These are phyloP conservation scores for Russula vinacea DNA, from an alignment of 768 basidiomycete genomes.

Conservation along the genomic window DNA sequence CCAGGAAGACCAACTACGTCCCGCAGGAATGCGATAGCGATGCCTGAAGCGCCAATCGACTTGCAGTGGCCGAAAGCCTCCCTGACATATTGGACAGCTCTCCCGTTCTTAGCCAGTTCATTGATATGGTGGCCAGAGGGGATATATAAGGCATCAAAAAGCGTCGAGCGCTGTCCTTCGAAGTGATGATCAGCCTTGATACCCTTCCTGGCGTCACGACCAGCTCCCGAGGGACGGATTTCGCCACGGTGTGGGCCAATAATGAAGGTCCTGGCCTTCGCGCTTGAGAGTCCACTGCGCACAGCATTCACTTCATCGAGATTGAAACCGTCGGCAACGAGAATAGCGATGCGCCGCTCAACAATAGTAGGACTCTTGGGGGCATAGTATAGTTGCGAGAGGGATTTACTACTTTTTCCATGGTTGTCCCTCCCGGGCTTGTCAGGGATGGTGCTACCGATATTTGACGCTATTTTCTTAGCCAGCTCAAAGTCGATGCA, in stretches of 20 bases:
- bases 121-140: constrained; percentile 64
- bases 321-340: constrained; percentile 75
- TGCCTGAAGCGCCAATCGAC: constrained; percentile 72
- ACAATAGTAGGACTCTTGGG: constrained; percentile 58
- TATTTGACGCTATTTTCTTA: constrained; percentile 58
- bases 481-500: constrained; percentile 75
- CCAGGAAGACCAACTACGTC: constrained; percentile 47
- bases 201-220: constrained; percentile 33
- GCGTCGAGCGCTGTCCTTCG: constrained; percentile 74
- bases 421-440: constrained; percentile 52
- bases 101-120: constrained; percentile 60
- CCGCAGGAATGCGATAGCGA: constrained; percentile 51
- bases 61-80: constrained; percentile 89
- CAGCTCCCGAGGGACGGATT: constrained; percentile 40
- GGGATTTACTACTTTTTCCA: constrained; percentile 50
- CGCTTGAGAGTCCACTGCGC: constrained; percentile 49
- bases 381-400: constrained; percentile 58
- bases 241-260: constrained; percentile 67
- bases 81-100: constrained; percentile 75
- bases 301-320: constrained; percentile 55
- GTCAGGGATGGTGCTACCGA: constrained; percentile 58
- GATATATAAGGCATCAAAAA: constrained; percentile 81
- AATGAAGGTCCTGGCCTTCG: constrained; percentile 57
- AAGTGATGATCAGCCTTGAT: constrained; percentile 65
- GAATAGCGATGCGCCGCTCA: constrained; percentile 70